Conservation (phyloP, 2,329 filamentous ascomycete species). For the Penicillium griseofulvum region DNA sequence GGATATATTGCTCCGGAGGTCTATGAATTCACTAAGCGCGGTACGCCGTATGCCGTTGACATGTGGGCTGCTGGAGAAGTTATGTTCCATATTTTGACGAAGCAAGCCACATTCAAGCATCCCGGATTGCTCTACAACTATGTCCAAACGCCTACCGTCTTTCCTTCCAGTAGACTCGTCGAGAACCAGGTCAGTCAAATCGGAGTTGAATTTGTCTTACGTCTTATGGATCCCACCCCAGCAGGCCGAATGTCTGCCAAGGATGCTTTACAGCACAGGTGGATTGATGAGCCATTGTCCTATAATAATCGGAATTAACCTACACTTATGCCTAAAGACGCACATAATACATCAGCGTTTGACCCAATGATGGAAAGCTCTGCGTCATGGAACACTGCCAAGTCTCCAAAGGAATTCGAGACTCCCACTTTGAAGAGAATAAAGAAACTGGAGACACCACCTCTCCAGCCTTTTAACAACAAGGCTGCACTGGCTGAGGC, state of each 20-base stretch:
- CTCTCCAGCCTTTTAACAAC: too few species aligned
- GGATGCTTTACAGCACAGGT: neutral
- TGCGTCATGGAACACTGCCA: neutral
- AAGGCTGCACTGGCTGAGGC: too few species aligned
- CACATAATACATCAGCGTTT: neutral
- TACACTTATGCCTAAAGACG: neutral
- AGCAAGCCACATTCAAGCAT: neutral
- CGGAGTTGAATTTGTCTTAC: neutral
- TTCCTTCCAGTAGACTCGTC: neutral
- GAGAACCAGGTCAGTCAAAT: neutral
- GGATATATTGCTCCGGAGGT: constrained; percentile 3
- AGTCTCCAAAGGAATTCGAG: neutral
- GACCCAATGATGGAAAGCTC: neutral
- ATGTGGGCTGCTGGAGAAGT: neutral
- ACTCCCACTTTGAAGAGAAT: neutral
- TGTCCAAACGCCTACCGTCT: neutral
- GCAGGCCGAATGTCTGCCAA: neutral
- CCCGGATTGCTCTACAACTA: neutral
- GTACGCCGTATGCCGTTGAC: neutral
- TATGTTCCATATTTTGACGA: neutral
- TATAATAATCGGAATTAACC: neutral
- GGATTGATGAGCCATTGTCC: neutral
- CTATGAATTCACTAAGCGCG: neutral
- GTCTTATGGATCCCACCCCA: neutral
- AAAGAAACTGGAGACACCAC: neutral